phyloP scores from a whole-genome alignment of 345 rosid species.

The Gossypium herbaceum region DNA sequence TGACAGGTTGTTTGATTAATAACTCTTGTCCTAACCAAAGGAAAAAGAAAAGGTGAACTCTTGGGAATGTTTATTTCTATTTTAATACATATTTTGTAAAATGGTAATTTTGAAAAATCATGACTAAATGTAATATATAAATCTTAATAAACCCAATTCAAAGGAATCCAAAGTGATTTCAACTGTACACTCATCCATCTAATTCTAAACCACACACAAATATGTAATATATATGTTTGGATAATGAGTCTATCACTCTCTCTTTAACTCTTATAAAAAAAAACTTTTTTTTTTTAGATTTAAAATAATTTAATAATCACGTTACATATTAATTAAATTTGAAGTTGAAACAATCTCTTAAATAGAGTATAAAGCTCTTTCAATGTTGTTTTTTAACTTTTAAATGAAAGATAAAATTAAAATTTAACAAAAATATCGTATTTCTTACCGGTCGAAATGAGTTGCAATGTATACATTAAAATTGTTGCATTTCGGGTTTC shows the following conservation, averaged over 20 bases:
- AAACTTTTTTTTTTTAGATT: no score
- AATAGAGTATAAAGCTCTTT: no score
- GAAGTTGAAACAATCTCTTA: no score
- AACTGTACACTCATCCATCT: background rate
- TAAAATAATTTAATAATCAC: no score
- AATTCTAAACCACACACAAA: background rate
- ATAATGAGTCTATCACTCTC: background rate
- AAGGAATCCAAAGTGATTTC: constrained; percentile 12
- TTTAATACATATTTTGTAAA: background rate
- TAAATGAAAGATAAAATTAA: no score
- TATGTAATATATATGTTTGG: background rate
- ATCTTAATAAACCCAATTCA: background rate
- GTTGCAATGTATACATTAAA: no score
- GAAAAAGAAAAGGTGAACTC: background rate
- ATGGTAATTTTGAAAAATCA: background rate
- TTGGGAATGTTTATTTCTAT: background rate
- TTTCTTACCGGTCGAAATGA: no score
- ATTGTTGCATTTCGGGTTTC: background rate
- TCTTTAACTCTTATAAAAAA: background rate
- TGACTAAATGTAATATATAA: background rate
- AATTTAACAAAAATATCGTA: no score
- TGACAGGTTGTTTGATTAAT: background rate
- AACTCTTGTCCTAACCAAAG: background rate
- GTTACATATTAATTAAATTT: no score
- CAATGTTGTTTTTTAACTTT: no score